Conservation (phyloP, 768 basidiomycete genomes). For the Kwoniella shandongensis region DNA sequence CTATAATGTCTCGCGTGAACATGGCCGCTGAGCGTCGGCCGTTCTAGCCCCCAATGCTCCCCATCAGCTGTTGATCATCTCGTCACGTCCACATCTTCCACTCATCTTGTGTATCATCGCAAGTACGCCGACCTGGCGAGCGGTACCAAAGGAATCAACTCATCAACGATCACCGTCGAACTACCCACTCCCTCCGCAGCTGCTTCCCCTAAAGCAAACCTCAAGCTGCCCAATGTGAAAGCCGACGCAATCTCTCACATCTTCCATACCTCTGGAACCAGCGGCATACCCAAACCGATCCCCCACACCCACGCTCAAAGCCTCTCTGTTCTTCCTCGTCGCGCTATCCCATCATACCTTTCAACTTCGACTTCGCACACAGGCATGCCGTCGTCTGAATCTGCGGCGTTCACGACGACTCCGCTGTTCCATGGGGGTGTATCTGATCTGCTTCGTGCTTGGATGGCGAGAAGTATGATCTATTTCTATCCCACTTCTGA, state of each 20-base stretch:
- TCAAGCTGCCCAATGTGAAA: slow-evolving; percentile 1
- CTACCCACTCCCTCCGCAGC: neutral
- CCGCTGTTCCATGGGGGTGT: slow-evolving; percentile 58
- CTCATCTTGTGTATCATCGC: slow-evolving; percentile 55
- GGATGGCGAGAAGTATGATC: slow-evolving; percentile 55
- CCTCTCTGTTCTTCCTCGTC: slow-evolving; percentile 42
- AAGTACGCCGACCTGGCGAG: slow-evolving; percentile 54
- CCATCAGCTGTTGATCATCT: slow-evolving; percentile 58
- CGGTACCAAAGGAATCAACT: slow-evolving; percentile 41
- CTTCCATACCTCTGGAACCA: slow-evolving; percentile 59
- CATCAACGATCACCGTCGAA: slow-evolving; percentile 33
- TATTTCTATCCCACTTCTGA: slow-evolving; percentile 58
- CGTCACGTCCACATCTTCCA: slow-evolving; percentile 54
- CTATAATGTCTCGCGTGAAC: neutral
- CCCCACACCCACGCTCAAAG: slow-evolving; percentile 54
- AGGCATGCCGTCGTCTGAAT: slow-evolving; percentile 47
- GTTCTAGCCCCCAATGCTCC: slow-evolving; percentile 53
- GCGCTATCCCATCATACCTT: slow-evolving; percentile 31
- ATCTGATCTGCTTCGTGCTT: slow-evolving; percentile 57
- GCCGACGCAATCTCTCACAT: slow-evolving; percentile 40
- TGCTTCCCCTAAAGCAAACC: neutral
- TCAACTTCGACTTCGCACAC: slow-evolving; percentile 39
- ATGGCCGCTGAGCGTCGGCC: neutral
- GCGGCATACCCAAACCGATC: slow-evolving; percentile 58
- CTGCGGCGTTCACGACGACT: slow-evolving; percentile 57